phyloP scores from a whole-genome alignment of 202 grass and related monocot species.

The Alloteropsis angusta region DNA sequence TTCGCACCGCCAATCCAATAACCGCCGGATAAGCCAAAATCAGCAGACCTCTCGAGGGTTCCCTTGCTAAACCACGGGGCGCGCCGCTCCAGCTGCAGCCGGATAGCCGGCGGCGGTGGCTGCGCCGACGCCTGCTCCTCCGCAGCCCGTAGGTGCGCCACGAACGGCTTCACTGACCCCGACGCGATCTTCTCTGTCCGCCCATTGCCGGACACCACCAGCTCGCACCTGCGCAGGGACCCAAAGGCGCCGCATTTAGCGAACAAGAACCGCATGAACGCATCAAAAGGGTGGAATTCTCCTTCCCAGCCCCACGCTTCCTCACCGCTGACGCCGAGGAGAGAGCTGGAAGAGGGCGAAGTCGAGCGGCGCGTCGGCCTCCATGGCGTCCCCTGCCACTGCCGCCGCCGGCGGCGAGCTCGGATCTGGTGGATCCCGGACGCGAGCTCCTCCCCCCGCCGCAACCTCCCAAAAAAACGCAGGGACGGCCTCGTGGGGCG shows the following conservation, averaged over 20 bases:
- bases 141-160: conserved; percentile 68
- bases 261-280: conserved; percentile 16
- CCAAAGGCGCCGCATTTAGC: conserved; percentile 20
- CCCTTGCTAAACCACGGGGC: conserved; percentile 87
- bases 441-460: not conserved
- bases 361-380: conserved; percentile 64
- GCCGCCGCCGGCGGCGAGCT: not conserved
- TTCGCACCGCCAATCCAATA: conserved; percentile 5
- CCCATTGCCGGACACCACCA: conserved; percentile 84
- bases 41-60: conserved; percentile 83
- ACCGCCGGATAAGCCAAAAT: not conserved
- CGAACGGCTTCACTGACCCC: conserved; percentile 83
- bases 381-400: conserved; percentile 41
- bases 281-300: conserved; percentile 24
- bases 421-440: conserved; percentile 64
- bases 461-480: conserved; percentile 20
- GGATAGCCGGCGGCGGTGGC: conserved; percentile 36
- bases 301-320: not conserved
- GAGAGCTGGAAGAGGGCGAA: conserved; percentile 89
- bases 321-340: conserved; percentile 74
- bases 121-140: conserved; percentile 65
- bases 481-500: not conserved
- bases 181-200: conserved; percentile 93
- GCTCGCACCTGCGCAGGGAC: conserved; percentile 59
- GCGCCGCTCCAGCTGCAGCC: conserved; percentile 55